These are phyloP conservation scores for Trichoderma koningii DNA, from an alignment of 2,329 filamentous ascomycete genomes.

Conservation along the genomic window DNA sequence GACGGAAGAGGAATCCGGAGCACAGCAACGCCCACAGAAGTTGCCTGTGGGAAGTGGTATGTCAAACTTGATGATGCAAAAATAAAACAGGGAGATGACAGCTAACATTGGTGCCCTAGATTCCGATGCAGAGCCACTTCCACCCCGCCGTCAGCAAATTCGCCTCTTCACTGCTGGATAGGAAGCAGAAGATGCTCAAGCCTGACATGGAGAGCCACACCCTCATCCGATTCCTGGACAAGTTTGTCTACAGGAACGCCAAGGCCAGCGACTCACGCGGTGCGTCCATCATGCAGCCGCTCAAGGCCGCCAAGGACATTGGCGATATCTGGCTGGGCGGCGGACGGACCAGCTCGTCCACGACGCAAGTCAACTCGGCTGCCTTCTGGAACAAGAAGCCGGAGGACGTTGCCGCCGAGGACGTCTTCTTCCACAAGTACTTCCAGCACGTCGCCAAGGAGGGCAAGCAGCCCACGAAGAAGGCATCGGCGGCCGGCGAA, in stretches of 20 bases:
- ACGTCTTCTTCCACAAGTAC: slow-evolving; percentile 98
- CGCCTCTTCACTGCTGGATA: slow-evolving; percentile 69
- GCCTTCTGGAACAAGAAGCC: slow-evolving; percentile 88
- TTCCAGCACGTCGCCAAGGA: slow-evolving; percentile 74
- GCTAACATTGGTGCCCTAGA: slow-evolving; percentile 35
- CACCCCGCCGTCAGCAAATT: slow-evolving; percentile 91
- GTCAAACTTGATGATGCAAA: slow-evolving; percentile 33
- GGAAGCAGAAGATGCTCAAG: slow-evolving; percentile 75
- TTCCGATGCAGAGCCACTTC: slow-evolving; percentile 64
- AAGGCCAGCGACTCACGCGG: slow-evolving; percentile 75
- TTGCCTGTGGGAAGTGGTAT: slow-evolving; percentile 88
- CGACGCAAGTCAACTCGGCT: slow-evolving; percentile 72
- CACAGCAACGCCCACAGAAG: slow-evolving; percentile 90
- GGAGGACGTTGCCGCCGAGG: slow-evolving; percentile 85
- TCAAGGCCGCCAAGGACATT: slow-evolving; percentile 56
- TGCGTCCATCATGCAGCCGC: slow-evolving; percentile 93
- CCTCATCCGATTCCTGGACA: slow-evolving; percentile 92
- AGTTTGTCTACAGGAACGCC: slow-evolving; percentile 96
- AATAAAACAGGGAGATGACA: neutral
- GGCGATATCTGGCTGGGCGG: slow-evolving; percentile 60
- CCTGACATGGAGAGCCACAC: slow-evolving; percentile 89
- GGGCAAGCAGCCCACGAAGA: slow-evolving; percentile 54
- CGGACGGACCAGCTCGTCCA: slow-evolving; percentile 46
- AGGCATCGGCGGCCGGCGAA: slow-evolving; percentile 52
- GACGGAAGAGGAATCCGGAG: slow-evolving; percentile 86